phyloP scores from a whole-genome alignment of 352 stramenopile species.

The Phytophthora chlamydospora region DNA sequence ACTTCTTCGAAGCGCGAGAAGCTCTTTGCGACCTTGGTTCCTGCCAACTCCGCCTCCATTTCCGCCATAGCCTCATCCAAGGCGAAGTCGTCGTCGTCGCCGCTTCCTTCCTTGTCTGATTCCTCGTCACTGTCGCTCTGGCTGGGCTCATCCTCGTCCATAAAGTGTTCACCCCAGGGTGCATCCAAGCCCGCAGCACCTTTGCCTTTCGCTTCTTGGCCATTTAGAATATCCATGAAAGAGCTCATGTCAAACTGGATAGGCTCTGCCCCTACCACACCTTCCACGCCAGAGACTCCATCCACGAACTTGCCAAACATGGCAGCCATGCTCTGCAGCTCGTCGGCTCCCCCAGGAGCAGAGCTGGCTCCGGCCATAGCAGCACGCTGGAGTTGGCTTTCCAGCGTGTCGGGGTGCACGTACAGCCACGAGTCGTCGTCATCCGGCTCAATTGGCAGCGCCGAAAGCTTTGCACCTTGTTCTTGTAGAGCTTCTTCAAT shows the following conservation, averaged over 20 bases:
- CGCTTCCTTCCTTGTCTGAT: conserved; percentile 23
- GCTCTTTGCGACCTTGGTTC: conserved; percentile 62
- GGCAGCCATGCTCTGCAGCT: conserved; percentile 69
- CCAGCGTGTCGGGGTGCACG: conserved; percentile 73
- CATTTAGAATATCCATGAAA: conserved; percentile 72
- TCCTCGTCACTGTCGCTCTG: conserved; percentile 40
- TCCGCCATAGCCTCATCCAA: conserved; percentile 71
- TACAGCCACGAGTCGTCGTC: conserved; percentile 86
- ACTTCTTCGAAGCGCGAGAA: conserved; percentile 48
- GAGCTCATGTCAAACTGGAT: conserved; percentile 74
- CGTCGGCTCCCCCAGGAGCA: conserved; percentile 51
- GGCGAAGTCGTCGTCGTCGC: conserved; percentile 42
- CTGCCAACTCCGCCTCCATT: conserved; percentile 74
- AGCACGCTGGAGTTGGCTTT: conserved; percentile 60
- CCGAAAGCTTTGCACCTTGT: neutral
- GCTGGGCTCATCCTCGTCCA: conserved; percentile 32
- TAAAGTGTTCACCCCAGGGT: conserved; percentile 31
- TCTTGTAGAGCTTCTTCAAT: conserved; percentile 45
- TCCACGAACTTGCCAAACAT: conserved; percentile 84
- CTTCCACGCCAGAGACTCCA: conserved; percentile 64
- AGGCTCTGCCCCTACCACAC: conserved; percentile 58
- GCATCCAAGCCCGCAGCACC: conserved; percentile 19
- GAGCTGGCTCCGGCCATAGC: conserved; percentile 15
- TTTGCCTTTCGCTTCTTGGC: conserved; percentile 5
- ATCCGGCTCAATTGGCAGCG: conserved; percentile 31